Evolutionary conservation across 108 stramenopile genomes (phyloP).

Genomic region (Nannochloropsis gaditana): DNA sequence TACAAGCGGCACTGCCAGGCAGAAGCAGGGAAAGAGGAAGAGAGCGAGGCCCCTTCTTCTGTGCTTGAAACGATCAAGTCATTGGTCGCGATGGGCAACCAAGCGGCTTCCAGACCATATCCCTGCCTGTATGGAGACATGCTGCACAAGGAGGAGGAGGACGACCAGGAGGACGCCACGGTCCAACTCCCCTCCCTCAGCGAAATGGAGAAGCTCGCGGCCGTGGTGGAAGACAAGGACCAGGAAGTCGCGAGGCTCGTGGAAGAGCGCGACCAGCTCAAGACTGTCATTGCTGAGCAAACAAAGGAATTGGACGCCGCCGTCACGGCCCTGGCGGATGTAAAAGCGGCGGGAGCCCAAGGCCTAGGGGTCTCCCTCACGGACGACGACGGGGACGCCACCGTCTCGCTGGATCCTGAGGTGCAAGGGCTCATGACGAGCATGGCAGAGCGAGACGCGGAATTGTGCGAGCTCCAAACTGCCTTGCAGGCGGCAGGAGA

Average conservation of each 20-base stretch:
- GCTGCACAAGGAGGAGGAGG: neutral
- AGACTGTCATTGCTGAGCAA: neutral
- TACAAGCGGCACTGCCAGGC: neutral
- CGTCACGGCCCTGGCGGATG: neutral
- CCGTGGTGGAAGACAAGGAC: neutral
- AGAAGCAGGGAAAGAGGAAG: neutral
- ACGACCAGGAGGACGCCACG: neutral
- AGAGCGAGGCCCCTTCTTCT: neutral
- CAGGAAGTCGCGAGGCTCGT: neutral
- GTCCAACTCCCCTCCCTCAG: neutral
- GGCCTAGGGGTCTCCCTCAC: neutral
- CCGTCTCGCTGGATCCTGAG: neutral
- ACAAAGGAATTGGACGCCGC: neutral
- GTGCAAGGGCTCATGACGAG: neutral
- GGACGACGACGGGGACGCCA: neutral
- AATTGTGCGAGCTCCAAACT: neutral
- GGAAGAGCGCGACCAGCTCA: neutral
- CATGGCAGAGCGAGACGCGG: neutral
- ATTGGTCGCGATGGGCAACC: too few species aligned
- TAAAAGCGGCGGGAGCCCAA: neutral
- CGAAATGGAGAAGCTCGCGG: neutral
- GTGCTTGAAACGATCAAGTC: too few species aligned
- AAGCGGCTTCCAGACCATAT: too few species aligned
- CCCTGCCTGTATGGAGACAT: too few species aligned
- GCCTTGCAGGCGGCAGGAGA: constrained; percentile 18